Percentiles rank a stretch among this genome's conserved stretches.
phyloP scores from a whole-genome alignment of 352 stramenopile species.

The Vaucheria bursata region DNA sequence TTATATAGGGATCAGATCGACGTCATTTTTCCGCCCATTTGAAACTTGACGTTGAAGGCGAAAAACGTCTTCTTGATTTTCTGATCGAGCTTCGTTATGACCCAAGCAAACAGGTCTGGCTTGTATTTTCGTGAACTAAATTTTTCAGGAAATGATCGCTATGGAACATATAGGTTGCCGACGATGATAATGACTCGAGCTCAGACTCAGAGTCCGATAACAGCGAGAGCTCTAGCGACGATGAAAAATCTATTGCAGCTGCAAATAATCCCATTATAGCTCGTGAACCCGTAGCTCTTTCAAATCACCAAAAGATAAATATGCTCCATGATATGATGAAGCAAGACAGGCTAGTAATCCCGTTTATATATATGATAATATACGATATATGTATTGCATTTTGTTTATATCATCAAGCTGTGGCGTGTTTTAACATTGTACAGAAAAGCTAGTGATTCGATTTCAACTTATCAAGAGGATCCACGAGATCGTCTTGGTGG shows the following conservation, averaged over 20 bases:
- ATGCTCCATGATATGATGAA: constrained; percentile 9
- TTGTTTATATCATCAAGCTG: too few species aligned
- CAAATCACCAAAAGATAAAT: background rate
- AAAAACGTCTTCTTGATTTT: background rate
- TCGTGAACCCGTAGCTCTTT: too few species aligned
- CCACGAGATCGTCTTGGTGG: too few species aligned
- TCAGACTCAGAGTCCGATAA: background rate
- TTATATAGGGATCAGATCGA: too few species aligned
- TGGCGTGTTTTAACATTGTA: too few species aligned
- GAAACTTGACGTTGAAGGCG: background rate
- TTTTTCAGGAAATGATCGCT: background rate
- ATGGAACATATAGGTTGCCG: background rate
- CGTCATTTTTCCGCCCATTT: background rate
- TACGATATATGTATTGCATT: too few species aligned
- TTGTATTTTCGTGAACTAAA: background rate
- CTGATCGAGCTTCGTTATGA: background rate
- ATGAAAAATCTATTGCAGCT: background rate
- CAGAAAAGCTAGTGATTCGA: too few species aligned
- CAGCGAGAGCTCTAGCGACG: background rate
- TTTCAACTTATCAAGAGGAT: too few species aligned
- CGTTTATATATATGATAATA: too few species aligned
- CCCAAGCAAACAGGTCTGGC: background rate
- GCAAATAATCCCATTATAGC: background rate
- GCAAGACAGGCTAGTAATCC: constrained; percentile 1
- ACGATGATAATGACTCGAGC: background rate